Percentiles rank a stretch among this genome's conserved stretches.
Conservation (phyloP, 2,329 filamentous ascomycete genomes). For the Botrytis pseudocinerea region DNA sequence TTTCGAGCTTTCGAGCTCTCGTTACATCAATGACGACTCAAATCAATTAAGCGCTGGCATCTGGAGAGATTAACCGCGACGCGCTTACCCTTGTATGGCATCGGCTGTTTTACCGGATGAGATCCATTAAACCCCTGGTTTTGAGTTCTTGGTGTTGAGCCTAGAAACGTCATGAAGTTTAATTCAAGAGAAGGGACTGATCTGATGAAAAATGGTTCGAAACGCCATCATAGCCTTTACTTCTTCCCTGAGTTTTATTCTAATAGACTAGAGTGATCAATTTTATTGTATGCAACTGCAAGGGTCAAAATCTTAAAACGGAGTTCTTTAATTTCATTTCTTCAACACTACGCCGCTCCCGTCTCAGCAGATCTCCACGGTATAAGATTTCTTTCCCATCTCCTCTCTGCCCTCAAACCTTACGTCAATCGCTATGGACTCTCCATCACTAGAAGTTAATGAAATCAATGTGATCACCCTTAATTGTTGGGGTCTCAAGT, state of each 20-base stretch:
- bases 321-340: background rate
- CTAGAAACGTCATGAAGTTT: conserved; percentile 7
- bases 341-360: background rate
- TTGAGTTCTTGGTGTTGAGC: background rate
- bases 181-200: background rate
- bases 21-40: conserved; percentile 13
- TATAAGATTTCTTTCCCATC: background rate
- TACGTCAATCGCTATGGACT: background rate
- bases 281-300: conserved; percentile 5
- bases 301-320: background rate
- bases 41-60: background rate
- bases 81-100: background rate
- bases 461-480: conserved; percentile 80
- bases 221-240: background rate
- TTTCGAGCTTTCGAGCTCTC: background rate
- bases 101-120: background rate
- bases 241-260: background rate
- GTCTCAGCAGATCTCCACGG: background rate
- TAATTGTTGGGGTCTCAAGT: conserved; percentile 97
- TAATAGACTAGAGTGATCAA: background rate
- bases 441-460: background rate
- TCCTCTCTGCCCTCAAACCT: background rate
- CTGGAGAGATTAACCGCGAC: background rate
- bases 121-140: background rate
- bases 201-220: background rate